Percentiles rank a stretch among this genome's conserved stretches.
These are phyloP conservation scores for Dissophora ornata DNA, from an alignment of 192 early-diverging fungal species.

Conservation along the genomic window DNA sequence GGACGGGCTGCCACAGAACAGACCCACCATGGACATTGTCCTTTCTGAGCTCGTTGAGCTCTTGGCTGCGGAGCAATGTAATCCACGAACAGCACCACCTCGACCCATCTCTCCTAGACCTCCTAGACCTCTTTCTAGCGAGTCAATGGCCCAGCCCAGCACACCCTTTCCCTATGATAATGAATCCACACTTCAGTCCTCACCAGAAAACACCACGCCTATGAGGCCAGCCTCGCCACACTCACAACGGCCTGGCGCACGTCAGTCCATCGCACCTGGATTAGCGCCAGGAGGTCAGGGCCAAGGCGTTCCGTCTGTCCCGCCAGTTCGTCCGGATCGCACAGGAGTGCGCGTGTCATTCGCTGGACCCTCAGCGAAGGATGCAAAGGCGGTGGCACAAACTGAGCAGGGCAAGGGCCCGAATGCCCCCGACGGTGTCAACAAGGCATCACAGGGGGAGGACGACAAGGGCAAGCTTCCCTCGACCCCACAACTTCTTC, in stretches of 20 bases:
- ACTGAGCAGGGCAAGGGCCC: slow-evolving; percentile 1
- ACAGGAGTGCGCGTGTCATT: slow-evolving; percentile 29
- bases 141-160: slow-evolving; percentile 43
- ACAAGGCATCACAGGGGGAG: neutral
- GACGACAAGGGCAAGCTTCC: neutral
- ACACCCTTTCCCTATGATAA: slow-evolving; percentile 48
- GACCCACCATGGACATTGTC: slow-evolving; percentile 55
- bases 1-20: slow-evolving; percentile 49
- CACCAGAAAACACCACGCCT: slow-evolving; percentile 35
- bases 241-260: slow-evolving; percentile 11
- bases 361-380: slow-evolving; percentile 11
- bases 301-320: slow-evolving; percentile 28
- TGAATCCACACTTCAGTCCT: slow-evolving; percentile 32
- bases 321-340: slow-evolving; percentile 23
- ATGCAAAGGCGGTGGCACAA: slow-evolving; percentile 1
- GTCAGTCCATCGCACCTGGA: slow-evolving; percentile 33
- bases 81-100: slow-evolving; percentile 31
- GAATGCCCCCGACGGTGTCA: neutral
- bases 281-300: slow-evolving; percentile 14
- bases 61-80: slow-evolving; percentile 43
- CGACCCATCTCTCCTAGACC: slow-evolving; percentile 44
- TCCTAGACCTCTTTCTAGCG: slow-evolving; percentile 44
- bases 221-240: slow-evolving; percentile 36
- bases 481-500: slow-evolving; percentile 30
- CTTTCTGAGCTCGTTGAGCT: slow-evolving; percentile 50